Evolutionary conservation across 2,329 filamentous ascomycete genomes (phyloP).

Genomic region (Monosporascus sp.): DNA sequence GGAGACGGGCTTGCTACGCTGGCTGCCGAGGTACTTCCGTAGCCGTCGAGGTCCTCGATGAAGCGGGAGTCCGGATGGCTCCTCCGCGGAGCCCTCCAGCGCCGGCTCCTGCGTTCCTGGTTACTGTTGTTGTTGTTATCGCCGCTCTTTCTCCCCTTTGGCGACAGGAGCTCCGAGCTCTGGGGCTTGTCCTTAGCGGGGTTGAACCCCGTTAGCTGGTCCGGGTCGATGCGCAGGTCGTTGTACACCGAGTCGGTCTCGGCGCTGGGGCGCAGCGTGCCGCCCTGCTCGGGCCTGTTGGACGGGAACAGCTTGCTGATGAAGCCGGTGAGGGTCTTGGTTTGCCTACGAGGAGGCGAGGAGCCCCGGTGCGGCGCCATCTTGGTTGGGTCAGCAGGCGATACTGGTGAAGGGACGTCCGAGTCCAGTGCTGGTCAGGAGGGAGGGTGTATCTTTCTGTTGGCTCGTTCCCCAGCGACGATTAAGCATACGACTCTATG

Average conservation of each 20-base stretch:
- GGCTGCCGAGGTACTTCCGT: no score
- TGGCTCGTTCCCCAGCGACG: neutral
- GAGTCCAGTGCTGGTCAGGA: neutral
- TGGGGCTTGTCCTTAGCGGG: slow-evolving; percentile 16
- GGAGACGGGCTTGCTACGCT: no score
- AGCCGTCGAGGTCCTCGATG: no score
- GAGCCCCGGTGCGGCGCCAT: neutral
- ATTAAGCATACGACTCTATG: no score
- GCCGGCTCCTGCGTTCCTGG: neutral
- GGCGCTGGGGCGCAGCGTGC: slow-evolving; percentile 34
- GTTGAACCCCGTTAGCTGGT: slow-evolving; percentile 24
- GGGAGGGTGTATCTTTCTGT: neutral
- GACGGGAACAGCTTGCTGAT: slow-evolving; percentile 44
- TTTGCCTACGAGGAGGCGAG: slow-evolving; percentile 10
- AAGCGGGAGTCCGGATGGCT: neutral
- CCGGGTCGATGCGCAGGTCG: slow-evolving; percentile 17
- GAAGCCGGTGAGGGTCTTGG: slow-evolving; percentile 33
- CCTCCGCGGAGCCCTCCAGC: neutral
- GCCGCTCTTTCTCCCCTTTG: neutral
- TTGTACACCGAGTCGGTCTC: slow-evolving; percentile 18
- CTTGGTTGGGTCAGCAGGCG: neutral
- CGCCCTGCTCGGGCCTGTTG: slow-evolving; percentile 45
- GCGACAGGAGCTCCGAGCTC: no score
- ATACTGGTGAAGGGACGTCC: neutral
- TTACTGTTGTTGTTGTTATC: neutral